Evolutionary conservation across 306 rosid genomes (phyloP).

Genomic region (Sechiopsis laciniata): DNA sequence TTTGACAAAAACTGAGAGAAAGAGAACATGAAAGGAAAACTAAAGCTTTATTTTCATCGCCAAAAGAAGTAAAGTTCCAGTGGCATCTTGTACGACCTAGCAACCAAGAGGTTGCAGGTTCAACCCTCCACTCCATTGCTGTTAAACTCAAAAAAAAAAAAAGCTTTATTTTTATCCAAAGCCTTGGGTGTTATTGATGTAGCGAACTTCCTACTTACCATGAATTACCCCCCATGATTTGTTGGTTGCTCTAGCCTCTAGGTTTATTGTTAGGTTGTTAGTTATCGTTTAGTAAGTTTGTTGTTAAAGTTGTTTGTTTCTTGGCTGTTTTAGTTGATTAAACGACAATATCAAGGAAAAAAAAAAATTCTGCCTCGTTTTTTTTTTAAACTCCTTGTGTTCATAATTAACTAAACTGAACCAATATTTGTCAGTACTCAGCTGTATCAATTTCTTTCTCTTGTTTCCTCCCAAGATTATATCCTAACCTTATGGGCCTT

Average conservation of each 20-base stretch:
- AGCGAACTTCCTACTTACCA: background rate
- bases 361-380: background rate
- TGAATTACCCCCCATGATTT: background rate
- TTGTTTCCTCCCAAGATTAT: background rate
- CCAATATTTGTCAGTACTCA: background rate
- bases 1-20: background rate
- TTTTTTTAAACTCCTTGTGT: background rate
- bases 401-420: constrained; percentile 2
- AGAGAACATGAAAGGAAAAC: background rate
- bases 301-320: background rate
- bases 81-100: too few species aligned
- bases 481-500: background rate
- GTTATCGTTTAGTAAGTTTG: background rate
- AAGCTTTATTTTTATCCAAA: background rate
- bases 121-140: too few species aligned
- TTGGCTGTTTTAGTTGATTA: background rate
- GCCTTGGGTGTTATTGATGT: background rate
- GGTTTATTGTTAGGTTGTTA: background rate
- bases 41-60: background rate
- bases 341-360: background rate
- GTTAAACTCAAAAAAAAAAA: too few species aligned
- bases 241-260: background rate
- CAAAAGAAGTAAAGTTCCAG: too few species aligned
- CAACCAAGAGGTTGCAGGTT: too few species aligned
- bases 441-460: background rate